Evolutionary conservation across 2,329 filamentous ascomycete genomes (phyloP).

Genomic region (Neoscytalidium dimidiatum): DNA sequence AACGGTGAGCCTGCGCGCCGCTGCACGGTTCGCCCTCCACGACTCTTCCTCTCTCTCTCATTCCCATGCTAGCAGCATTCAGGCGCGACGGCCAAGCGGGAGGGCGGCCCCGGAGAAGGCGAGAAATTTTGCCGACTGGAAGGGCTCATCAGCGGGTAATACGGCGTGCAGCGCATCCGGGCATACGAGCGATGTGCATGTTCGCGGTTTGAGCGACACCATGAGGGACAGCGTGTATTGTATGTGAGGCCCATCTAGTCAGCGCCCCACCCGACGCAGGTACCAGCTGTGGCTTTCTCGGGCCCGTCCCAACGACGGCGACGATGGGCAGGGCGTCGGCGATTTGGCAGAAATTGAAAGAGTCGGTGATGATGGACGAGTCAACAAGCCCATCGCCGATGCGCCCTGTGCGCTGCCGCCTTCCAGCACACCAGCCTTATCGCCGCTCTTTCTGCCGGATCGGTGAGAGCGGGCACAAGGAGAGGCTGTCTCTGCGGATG

Average conservation of each 20-base stretch:
- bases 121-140: too few species aligned
- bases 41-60: not conserved
- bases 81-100: not conserved
- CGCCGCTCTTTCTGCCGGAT: not conserved
- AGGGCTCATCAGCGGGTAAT: not conserved
- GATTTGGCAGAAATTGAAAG: conserved; percentile 1
- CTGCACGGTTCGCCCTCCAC: not conserved
- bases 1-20: not conserved
- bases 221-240: not conserved
- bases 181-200: not conserved
- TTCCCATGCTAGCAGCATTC: not conserved
- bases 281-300: conserved; percentile 7
- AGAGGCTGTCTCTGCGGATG: not conserved
- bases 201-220: not conserved
- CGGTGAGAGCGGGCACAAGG: not conserved
- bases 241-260: not conserved
- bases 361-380: conserved; percentile 9
- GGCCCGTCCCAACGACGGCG: not conserved
- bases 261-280: conserved; percentile 16
- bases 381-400: not conserved
- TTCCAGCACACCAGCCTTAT: conserved; percentile 1
- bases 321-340: not conserved
- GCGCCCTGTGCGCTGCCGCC: not conserved
- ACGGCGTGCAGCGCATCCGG: not conserved
- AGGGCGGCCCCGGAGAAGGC: not conserved